Percentiles rank a stretch among this genome's conserved stretches.
Conservation (phyloP, 495 filamentous ascomycete species). For the Achaetomiella virescens region DNA sequence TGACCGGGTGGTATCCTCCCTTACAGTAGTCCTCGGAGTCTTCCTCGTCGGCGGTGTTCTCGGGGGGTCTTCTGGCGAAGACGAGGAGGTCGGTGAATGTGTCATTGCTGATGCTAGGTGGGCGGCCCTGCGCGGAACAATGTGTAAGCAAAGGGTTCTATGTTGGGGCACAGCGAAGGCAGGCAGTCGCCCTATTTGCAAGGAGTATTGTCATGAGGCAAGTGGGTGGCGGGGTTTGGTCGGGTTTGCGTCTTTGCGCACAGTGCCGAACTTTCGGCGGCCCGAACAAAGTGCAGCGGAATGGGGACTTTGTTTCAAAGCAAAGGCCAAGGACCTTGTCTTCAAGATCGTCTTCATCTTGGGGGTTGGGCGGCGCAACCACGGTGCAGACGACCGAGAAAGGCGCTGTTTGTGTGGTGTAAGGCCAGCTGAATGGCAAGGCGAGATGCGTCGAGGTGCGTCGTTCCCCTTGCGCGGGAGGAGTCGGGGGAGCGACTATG, state of each 20-base stretch:
- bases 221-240: conserved; percentile 25
- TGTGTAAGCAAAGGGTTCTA: conserved; percentile 21
- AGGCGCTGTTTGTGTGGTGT: conserved; percentile 14
- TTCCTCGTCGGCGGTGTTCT: conserved; percentile 95
- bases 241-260: conserved; percentile 18
- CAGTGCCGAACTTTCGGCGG: conserved; percentile 32
- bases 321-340: conserved; percentile 47
- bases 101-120: conserved; percentile 39
- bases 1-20: conserved; percentile 93
- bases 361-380: conserved; percentile 12
- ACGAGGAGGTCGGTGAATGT: conserved; percentile 73
- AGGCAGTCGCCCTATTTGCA: background rate
- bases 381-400: conserved; percentile 7
- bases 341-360: conserved; percentile 41
- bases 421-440: conserved; percentile 1
- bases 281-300: background rate
- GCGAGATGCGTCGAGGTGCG: background rate
- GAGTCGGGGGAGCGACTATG: conserved; percentile 17
- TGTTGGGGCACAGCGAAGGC: conserved; percentile 1
- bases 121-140: conserved; percentile 23
- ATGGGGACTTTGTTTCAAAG: conserved; percentile 12
- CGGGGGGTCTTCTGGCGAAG: conserved; percentile 75
- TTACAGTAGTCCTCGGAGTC: conserved; percentile 99
- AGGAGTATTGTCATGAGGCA: background rate
- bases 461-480: conserved; percentile 12